A percentile compares a stretch with the other conserved stretches of the same genome.
These are phyloP conservation scores for Bryoglossum gracile DNA, from an alignment of 495 filamentous ascomycete species.

Conservation along the genomic window DNA sequence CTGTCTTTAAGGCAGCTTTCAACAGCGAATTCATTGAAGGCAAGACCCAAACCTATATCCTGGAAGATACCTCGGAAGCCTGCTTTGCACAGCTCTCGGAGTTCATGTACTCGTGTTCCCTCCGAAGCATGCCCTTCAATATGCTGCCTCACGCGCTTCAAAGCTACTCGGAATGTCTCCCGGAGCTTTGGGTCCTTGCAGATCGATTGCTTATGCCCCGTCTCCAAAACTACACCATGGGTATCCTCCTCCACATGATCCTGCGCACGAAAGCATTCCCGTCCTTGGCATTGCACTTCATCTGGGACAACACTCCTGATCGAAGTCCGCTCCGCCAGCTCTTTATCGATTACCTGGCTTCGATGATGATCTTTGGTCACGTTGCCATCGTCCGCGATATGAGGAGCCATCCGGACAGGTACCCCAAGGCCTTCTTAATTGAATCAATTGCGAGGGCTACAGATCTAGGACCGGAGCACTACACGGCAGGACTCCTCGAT, in stretches of 20 bases:
- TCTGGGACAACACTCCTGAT: neutral
- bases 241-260: neutral
- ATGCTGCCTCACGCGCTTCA: neutral
- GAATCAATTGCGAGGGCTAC: no score
- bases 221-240: neutral
- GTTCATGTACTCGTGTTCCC: neutral
- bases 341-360: no score
- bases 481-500: no score
- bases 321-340: neutral
- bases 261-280: neutral
- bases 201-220: neutral
- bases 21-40: slow-evolving; percentile 5
- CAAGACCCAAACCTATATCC: neutral
- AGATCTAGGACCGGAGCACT: no score
- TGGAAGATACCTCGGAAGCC: slow-evolving; percentile 1
- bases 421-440: no score
- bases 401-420: no score
- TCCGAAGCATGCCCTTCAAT: neutral
- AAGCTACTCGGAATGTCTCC: neutral
- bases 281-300: neutral
- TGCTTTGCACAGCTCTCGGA: neutral
- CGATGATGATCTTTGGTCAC: no score
- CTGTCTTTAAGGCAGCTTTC: neutral
- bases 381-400: no score
- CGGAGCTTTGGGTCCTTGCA: neutral